These are phyloP conservation scores for Ogataea pilisensis DNA, from an alignment of 805 yeast species.

Conservation along the genomic window DNA sequence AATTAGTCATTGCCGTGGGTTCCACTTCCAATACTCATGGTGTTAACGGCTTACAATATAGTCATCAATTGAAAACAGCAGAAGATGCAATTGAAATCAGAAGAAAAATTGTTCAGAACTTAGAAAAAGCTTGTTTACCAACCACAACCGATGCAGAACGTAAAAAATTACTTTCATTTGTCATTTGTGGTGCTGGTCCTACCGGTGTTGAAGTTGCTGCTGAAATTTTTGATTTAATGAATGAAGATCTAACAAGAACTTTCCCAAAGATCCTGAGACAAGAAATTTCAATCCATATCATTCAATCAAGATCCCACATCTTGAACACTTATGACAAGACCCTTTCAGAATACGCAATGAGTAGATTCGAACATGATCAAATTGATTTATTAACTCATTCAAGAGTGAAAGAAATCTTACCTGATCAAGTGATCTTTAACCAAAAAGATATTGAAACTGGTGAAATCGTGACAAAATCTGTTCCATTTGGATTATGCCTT, in stretches of 20 bases:
- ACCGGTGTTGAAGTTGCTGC: conserved; percentile 76
- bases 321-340: conserved; percentile 65
- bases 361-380: conserved; percentile 56
- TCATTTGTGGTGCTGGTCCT: conserved; percentile 73
- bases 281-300: conserved; percentile 61
- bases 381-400: conserved; percentile 63
- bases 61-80: conserved; percentile 60
- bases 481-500: conserved; percentile 65
- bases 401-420: conserved; percentile 54
- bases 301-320: conserved; percentile 65
- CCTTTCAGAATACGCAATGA: conserved; percentile 60
- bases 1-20: conserved; percentile 65
- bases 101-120: conserved; percentile 47
- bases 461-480: conserved; percentile 39
- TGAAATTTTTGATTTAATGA: conserved; percentile 60
- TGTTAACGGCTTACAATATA: conserved; percentile 61
- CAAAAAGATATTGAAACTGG: conserved; percentile 39
- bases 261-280: conserved; percentile 61
- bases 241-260: conserved; percentile 54
- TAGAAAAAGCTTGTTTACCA: conserved; percentile 63
- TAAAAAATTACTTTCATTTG: conserved; percentile 55
- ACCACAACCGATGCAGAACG: conserved; percentile 62
- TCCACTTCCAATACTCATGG: conserved; percentile 68
- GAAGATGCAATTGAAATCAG: conserved; percentile 59
- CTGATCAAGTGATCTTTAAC: conserved; percentile 54